These are phyloP conservation scores for Suillus subluteus DNA, from an alignment of 768 basidiomycete species.

Conservation along the genomic window DNA sequence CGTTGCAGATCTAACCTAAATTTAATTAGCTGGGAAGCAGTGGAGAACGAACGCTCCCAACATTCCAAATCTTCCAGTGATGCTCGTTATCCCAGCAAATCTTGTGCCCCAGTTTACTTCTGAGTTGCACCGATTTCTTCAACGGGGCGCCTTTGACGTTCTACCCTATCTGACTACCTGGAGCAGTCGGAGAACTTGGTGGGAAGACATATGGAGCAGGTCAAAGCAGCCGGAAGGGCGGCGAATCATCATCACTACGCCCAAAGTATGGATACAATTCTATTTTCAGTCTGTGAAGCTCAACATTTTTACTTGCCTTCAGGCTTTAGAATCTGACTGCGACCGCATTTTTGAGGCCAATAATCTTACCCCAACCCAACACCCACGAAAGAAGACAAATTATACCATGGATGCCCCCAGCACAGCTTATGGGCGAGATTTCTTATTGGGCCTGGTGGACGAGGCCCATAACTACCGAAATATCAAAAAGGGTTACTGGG, in stretches of 20 bases:
- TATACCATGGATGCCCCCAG: neutral
- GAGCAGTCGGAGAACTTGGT: neutral
- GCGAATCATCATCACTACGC: neutral
- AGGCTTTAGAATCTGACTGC: neutral
- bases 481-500: neutral
- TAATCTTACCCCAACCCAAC: neutral
- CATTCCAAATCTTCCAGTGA: neutral
- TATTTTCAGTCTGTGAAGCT: neutral
- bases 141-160: neutral
- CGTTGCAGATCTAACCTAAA: neutral
- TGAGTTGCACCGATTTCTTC: neutral
- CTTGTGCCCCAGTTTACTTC: neutral
- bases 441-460: neutral
- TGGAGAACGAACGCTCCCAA: neutral
- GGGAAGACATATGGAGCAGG: neutral
- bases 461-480: neutral
- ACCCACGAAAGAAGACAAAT: neutral
- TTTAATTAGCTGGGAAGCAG: neutral
- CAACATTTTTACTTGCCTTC: neutral
- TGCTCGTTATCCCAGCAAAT: neutral
- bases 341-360: neutral
- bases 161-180: neutral
- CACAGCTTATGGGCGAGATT: neutral
- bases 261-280: neutral
- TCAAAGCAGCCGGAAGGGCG: neutral